Evolutionary conservation across 106 monocot species (phyloP).

Genomic region (Platanthera zijinensis): DNA sequence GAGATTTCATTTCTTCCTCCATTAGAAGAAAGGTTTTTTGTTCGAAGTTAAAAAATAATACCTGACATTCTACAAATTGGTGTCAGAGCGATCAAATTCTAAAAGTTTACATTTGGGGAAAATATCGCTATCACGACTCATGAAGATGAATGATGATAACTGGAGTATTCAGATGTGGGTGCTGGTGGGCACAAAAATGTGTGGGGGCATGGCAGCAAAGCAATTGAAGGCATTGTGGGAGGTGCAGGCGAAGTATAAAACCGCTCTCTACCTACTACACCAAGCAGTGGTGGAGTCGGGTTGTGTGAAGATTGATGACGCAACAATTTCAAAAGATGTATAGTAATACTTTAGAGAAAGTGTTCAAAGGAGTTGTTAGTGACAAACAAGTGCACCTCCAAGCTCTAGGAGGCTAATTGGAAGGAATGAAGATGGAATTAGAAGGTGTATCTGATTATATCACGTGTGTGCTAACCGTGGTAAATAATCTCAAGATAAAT

Average conservation of each 20-base stretch:
- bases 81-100: no score
- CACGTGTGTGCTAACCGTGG: conserved; percentile 5
- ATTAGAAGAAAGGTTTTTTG: no score
- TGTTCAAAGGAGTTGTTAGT: not conserved
- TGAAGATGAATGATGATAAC: no score
- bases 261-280: not conserved
- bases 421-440: conserved; percentile 11
- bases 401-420: conserved; percentile 8
- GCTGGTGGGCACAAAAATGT: no score
- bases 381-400: not conserved
- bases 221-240: not conserved
- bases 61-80: no score
- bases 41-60: no score
- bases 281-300: not conserved
- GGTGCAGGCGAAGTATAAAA: not conserved
- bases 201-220: no score
- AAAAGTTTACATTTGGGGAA: no score
- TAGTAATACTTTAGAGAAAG: not conserved
- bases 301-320: not conserved
- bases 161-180: no score
- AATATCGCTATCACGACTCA: no score
- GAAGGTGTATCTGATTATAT: conserved; percentile 11
- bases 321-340: not conserved
- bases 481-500: conserved; percentile 10
- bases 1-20: no score